Percentiles rank a stretch among this genome's conserved stretches.
Conservation (phyloP, 345 rosid species). For the Pseudoturritis turrita region DNA sequence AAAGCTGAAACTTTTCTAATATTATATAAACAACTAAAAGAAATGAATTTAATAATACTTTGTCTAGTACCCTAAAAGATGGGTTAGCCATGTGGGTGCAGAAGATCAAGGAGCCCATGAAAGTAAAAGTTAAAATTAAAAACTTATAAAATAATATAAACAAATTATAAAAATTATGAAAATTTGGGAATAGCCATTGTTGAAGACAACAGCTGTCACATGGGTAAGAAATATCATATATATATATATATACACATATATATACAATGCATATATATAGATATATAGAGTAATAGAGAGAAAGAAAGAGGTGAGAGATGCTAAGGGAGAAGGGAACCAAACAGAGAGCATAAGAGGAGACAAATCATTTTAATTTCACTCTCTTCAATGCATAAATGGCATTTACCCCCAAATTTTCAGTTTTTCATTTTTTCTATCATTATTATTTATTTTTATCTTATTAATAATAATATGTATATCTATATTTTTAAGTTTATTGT, state of each 20-base stretch:
- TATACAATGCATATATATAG: background rate
- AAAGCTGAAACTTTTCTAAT: constrained; percentile 1
- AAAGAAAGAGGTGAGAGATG: constrained; percentile 16
- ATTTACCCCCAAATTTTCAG: constrained; percentile 33
- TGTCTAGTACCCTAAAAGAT: constrained; percentile 34
- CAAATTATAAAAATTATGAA: constrained; percentile 11
- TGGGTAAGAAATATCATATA: background rate
- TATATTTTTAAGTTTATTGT: background rate
- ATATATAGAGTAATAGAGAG: constrained; percentile 2
- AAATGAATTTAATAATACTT: constrained; percentile 19
- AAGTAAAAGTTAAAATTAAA: background rate
- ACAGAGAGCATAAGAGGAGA: constrained; percentile 64
- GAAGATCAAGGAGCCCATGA: constrained; percentile 26
- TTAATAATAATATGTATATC: background rate
- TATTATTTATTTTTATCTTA: constrained; percentile 1
- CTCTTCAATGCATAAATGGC: constrained; percentile 31
- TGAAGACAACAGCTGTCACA: constrained; percentile 29
- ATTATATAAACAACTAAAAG: constrained; percentile 1
- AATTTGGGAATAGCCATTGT: constrained; percentile 33
- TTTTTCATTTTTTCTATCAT: constrained; percentile 6
- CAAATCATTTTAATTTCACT: constrained; percentile 37
- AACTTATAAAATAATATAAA: constrained; percentile 10
- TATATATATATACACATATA: background rate
- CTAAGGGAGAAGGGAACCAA: constrained; percentile 70
- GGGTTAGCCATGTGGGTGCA: constrained; percentile 34